Conservation (phyloP, 352 stramenopile genomes). For the Globisporangium parvum region DNA sequence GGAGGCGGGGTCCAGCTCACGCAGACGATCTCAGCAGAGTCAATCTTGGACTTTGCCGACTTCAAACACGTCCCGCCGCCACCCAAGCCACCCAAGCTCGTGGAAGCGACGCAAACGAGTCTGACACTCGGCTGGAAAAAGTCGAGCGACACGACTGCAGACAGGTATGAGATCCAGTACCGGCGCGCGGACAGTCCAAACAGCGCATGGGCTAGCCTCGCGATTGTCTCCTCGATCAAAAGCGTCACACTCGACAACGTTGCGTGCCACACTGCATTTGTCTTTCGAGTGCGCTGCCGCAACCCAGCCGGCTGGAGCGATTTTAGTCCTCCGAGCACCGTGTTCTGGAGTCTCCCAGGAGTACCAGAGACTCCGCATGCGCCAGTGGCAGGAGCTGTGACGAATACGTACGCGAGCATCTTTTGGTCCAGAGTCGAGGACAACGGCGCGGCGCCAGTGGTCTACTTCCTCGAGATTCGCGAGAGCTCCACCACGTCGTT, state of each 20-base stretch:
- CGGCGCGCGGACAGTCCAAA: conserved; percentile 37
- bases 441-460: conserved; percentile 49
- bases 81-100: conserved; percentile 30
- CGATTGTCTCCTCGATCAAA: conserved; percentile 27
- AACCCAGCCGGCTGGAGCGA: conserved; percentile 72
- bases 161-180: conserved; percentile 74
- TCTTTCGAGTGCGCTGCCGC: conserved; percentile 56
- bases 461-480: conserved; percentile 57
- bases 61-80: conserved; percentile 30
- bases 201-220: conserved; percentile 41
- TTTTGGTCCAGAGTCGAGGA: conserved; percentile 60
- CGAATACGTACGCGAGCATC: conserved; percentile 66
- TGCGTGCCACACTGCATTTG: conserved; percentile 39
- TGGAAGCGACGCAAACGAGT: conserved; percentile 43
- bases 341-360: conserved; percentile 58
- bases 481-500: conserved; percentile 26
- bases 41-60: conserved; percentile 49
- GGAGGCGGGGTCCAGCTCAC: conserved; percentile 11
- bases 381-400: conserved; percentile 45
- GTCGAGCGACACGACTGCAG: conserved; percentile 49
- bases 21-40: conserved; percentile 56
- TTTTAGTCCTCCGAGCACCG: conserved; percentile 38
- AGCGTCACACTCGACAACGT: conserved; percentile 37
- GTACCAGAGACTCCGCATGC: conserved; percentile 31
- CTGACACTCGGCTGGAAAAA: conserved; percentile 59